A percentile compares a stretch with the other conserved stretches of the same genome.
Conservation (phyloP, 257 asterid genomes). For the Fraxinus americana region DNA sequence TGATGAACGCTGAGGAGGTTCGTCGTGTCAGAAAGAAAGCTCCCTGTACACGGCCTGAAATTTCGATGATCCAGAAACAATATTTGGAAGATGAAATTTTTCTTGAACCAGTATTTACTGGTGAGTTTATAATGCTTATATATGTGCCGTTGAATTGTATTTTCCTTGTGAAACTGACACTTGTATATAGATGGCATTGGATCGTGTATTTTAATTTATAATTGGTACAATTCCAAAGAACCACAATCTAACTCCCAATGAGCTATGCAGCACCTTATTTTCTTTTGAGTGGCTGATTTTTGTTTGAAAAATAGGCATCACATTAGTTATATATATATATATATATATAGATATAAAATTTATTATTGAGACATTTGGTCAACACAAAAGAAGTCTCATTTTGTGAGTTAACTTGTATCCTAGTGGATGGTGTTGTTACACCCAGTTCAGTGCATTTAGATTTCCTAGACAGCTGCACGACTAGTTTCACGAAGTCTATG, state of each 20-base stretch:
- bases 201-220: not conserved
- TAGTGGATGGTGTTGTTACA: slow-evolving; percentile 2
- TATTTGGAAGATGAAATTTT: slow-evolving; percentile 65
- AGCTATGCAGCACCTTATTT: not conserved
- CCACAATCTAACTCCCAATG: not conserved
- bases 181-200: not conserved
- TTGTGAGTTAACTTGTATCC: not conserved
- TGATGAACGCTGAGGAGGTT: slow-evolving; percentile 66
- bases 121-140: slow-evolving; percentile 43
- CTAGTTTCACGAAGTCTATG: not conserved
- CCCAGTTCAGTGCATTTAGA: not conserved
- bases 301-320: not conserved
- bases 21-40: slow-evolving; percentile 90
- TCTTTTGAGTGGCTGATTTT: not conserved
- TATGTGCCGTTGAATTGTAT: slow-evolving; percentile 14
- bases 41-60: slow-evolving; percentile 79
- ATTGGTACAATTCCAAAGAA: not conserved
- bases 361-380: not conserved
- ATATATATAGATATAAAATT: too few relatives aligned
- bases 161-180: not conserved
- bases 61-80: slow-evolving; percentile 63
- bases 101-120: slow-evolving; percentile 54
- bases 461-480: slow-evolving; percentile 1
- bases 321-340: not conserved
- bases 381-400: slow-evolving; percentile 1